Base-by-base conservation (phyloP, 441 rosid species). In the Macaranga tanarius region DNA sequence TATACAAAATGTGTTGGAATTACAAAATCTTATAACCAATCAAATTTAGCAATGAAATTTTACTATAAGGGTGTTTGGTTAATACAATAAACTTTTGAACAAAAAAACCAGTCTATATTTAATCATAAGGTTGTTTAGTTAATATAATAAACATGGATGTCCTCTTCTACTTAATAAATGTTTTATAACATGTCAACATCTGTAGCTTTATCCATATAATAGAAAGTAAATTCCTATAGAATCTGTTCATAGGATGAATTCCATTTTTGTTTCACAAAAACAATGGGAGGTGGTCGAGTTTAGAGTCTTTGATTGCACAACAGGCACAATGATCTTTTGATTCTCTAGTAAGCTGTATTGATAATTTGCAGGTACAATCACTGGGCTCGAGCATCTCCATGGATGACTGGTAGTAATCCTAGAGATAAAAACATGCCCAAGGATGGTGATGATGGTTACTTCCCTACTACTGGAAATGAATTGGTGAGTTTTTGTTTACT, bases 371-470 rank as follows among this genome's bases (percentile, higher is more conserved):
- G 98, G 83, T 87, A 73, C 78, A 76, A 73, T 69, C 93, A 95
- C 65, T 92, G 98, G 98, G 84, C 77, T 62, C 77, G 68, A 58
- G 97, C 98, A 66, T 92, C 96, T 76, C 99, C 99, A 61, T 95
- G 99, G 98, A 69, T 87, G 77, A 75, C 68, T 78, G 91, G 86
- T 79, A 71, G 55, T 67, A 91, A 95, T 78, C 99, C 98, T 5
- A 90, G 98, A 84, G 98, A 95, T 84, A 76, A 69, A 74, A 85
- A 77, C 67, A 87, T 90, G 92, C 99, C 99, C 52, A 80, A 71
- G 67, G 90, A 90, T 77, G 98, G 97, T 22, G 95, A 92, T 79
- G 93, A 89, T 84, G 98, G 97, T 8, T 91, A 84, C 80, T 95
- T 90, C 69, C 98, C 98, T 40, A 87, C 90, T 68, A 82, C 93